phyloP scores from a whole-genome alignment of 371 early-diverging fungal species.

The Chytridiales sp. region DNA sequence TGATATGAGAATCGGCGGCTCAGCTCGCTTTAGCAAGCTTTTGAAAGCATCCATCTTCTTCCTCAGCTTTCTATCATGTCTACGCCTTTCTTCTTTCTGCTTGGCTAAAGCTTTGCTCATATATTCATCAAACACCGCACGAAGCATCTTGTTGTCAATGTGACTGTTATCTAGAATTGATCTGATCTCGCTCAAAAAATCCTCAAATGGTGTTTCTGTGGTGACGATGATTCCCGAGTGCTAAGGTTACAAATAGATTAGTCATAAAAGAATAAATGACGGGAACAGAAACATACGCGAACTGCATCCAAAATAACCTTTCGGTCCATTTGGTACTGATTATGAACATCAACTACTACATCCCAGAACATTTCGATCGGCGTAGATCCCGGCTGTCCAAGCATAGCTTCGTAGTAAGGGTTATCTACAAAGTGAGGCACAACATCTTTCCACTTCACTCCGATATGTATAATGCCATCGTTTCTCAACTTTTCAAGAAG shows the following conservation, averaged over 20 bases:
- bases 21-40: constrained; percentile 64
- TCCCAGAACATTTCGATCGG: constrained; percentile 94
- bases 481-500: constrained; percentile 61
- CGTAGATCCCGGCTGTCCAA: constrained; percentile 81
- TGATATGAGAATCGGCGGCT: constrained; percentile 58
- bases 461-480: constrained; percentile 62
- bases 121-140: constrained; percentile 54
- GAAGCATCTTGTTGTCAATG: constrained; percentile 25
- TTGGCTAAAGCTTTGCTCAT: constrained; percentile 61
- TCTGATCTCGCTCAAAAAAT: constrained; percentile 40
- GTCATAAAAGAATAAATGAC: not conserved
- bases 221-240: constrained; percentile 50
- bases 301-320: constrained; percentile 63
- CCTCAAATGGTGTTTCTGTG: constrained; percentile 54
- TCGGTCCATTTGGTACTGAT: constrained; percentile 67
- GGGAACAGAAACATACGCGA: constrained; percentile 48
- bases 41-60: constrained; percentile 75
- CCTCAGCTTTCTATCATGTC: constrained; percentile 65
- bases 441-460: constrained; percentile 81
- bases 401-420: constrained; percentile 64
- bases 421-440: constrained; percentile 74
- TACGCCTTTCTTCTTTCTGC: constrained; percentile 71
- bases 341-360: constrained; percentile 74
- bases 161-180: not conserved
- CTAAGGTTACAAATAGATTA: constrained; percentile 27